phyloP scores from a whole-genome alignment of 495 filamentous ascomycete species.

The Mycothermus thermophilus region DNA sequence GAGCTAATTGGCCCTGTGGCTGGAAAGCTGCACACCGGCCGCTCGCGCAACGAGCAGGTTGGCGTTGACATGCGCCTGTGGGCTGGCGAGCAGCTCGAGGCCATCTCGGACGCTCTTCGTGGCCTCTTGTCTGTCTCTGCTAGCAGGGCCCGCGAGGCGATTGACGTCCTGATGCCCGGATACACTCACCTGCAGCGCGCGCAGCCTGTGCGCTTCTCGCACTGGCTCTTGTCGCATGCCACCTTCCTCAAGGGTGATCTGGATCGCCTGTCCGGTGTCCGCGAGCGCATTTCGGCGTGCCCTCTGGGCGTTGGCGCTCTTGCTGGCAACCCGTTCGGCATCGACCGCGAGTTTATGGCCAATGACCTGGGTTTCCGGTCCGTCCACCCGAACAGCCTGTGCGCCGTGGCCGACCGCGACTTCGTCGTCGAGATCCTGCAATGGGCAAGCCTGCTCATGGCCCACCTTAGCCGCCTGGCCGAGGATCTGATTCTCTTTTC shows the following conservation, averaged over 20 bases:
- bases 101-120: constrained; percentile 54
- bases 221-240: constrained; percentile 74
- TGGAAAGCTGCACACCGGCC: constrained; percentile 87
- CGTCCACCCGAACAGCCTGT: constrained; percentile 72
- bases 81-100: constrained; percentile 63
- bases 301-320: constrained; percentile 79
- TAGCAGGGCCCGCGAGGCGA: constrained; percentile 62
- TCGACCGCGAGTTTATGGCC: constrained; percentile 80
- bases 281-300: constrained; percentile 58
- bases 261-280: constrained; percentile 63
- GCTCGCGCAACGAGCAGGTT: constrained; percentile 87
- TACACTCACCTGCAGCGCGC: constrained; percentile 92
- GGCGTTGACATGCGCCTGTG: constrained; percentile 89
- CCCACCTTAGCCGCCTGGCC: constrained; percentile 73
- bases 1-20: constrained; percentile 81
- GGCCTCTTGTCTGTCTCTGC: constrained; percentile 60
- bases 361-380: constrained; percentile 79
- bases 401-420: constrained; percentile 71
- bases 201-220: constrained; percentile 78
- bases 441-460: constrained; percentile 75
- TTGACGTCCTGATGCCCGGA: constrained; percentile 46
- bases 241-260: constrained; percentile 65
- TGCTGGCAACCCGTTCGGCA: constrained; percentile 81
- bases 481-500: constrained; percentile 89
- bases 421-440: constrained; percentile 86